Conservation (phyloP, 208 protist species). For the Trypanosoma platydactyli region DNA sequence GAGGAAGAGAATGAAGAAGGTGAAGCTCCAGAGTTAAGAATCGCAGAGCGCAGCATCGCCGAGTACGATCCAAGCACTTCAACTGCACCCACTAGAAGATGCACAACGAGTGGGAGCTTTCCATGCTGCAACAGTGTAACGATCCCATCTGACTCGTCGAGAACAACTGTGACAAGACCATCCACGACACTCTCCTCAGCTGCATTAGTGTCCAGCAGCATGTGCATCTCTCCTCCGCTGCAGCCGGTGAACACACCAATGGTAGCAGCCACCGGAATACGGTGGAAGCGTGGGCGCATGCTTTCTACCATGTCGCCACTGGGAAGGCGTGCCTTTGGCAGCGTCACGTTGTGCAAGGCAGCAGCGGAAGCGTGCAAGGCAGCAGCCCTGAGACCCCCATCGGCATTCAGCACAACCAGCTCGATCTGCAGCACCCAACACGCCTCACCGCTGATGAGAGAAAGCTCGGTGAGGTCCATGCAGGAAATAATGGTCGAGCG, state of each 20-base stretch:
- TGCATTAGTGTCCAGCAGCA: conserved; percentile 72
- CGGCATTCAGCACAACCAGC: conserved; percentile 67
- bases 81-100: conserved; percentile 34
- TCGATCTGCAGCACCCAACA: conserved; percentile 82
- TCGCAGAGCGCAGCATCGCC: conserved; percentile 22
- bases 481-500: conserved; percentile 49
- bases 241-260: conserved; percentile 35
- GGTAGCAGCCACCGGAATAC: conserved; percentile 62
- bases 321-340: conserved; percentile 72
- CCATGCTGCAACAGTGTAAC: conserved; percentile 56
- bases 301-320: conserved; percentile 65
- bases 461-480: conserved; percentile 57
- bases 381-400: conserved; percentile 68
- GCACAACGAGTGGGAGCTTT: conserved; percentile 41
- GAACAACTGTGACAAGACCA: conserved; percentile 54
- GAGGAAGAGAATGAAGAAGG: neutral
- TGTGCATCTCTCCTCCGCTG: conserved; percentile 28
- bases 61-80: conserved; percentile 7
- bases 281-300: conserved; percentile 36
- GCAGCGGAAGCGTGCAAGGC: conserved; percentile 69
- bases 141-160: conserved; percentile 56
- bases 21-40: conserved; percentile 15
- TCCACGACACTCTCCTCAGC: conserved; percentile 76
- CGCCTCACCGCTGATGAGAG: conserved; percentile 64
- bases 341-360: conserved; percentile 50